Evolutionary conservation across 257 asterid species (phyloP).

Genomic region (Leonotis leonurus): DNA sequence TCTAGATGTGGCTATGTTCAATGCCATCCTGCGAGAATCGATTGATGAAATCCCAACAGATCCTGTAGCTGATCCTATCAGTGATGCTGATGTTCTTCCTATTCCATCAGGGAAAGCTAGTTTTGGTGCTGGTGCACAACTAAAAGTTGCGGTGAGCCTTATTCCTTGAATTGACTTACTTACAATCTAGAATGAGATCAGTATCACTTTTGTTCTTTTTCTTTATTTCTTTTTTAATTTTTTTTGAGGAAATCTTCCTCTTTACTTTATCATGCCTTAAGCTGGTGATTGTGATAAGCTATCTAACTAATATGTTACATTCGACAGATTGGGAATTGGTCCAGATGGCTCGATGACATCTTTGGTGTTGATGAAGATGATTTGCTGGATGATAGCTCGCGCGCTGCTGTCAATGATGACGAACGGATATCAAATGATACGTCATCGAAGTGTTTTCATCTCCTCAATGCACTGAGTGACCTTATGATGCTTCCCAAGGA

Average conservation of each 20-base stretch:
- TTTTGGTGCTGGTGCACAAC: conserved; percentile 87
- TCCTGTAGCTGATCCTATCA: conserved; percentile 82
- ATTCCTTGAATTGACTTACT: background rate
- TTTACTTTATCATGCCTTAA: background rate
- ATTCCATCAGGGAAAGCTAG: conserved; percentile 73
- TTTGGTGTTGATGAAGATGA: conserved; percentile 57
- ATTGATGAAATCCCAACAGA: conserved; percentile 81
- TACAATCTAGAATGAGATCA: background rate
- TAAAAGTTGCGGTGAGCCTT: conserved; percentile 64
- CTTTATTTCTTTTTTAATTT: too few species aligned
- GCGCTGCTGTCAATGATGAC: conserved; percentile 26
- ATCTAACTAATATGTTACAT: background rate
- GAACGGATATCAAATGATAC: conserved; percentile 30
- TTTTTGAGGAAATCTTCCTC: too few species aligned
- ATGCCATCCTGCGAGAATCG: conserved; percentile 76
- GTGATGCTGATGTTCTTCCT: conserved; percentile 78
- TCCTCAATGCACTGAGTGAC: conserved; percentile 76
- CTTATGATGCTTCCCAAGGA: conserved; percentile 97
- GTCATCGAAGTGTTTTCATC: conserved; percentile 52
- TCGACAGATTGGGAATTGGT: conserved; percentile 82
- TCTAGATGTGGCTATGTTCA: conserved; percentile 85
- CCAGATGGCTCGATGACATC: conserved; percentile 74
- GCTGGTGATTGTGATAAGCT: background rate
- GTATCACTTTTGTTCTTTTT: background rate
- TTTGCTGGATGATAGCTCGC: conserved; percentile 21